Evolutionary conservation across 2,329 filamentous ascomycete genomes (phyloP), one percentile per base, ranked within the genome.

Genomic region (Lasiodiplodia gonubiensis): DNA sequence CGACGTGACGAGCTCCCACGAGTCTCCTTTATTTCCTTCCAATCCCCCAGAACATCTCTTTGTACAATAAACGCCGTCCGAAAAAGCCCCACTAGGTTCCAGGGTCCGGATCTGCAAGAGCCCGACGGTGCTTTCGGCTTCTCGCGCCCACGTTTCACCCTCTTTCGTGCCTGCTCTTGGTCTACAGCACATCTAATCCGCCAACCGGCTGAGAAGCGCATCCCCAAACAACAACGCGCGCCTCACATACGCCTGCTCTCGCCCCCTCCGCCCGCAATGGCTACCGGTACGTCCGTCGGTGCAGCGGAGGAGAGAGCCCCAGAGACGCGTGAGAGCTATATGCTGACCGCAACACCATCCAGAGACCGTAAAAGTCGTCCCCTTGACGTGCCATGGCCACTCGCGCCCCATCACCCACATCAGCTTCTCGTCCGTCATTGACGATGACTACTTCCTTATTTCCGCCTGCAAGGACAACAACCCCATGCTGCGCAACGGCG

Each of bases 401-500:
- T 97, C 94, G 64, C 89, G 94, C 68, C 94, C 94, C 1, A 93
- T 97, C 64, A 93, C 94, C 7, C 94, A 97, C 79, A 87, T 97
- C 74, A 91, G 89, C 79, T 97, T 97, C 81, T 97, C 94, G 27
- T 88, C 90, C 14, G 85, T 94, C 16, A 88, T 93, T 70, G 90
- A 93, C 75, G 90, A 93, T 72, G 92, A 93, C 70, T 97, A 95
- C 81, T 97, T 95, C 79, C 86, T 97, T 76, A 94, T 97, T 71
- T 97, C 94, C 30, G 93, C 94, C 71, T 95, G 93, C 85, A 97
- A 97, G 94, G 95, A 99, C 84, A 94, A 94, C 76, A 98, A 98
- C 78, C 95, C 95, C 61, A 98, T 98, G 94, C 90, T 99, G 73
- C 92, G 95, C 71, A 93, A 98, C 82, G 95, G 95, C 70, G 87